These are phyloP conservation scores for Parvularia atlantis DNA, from an alignment of 78 protist species.

Conservation along the genomic window DNA sequence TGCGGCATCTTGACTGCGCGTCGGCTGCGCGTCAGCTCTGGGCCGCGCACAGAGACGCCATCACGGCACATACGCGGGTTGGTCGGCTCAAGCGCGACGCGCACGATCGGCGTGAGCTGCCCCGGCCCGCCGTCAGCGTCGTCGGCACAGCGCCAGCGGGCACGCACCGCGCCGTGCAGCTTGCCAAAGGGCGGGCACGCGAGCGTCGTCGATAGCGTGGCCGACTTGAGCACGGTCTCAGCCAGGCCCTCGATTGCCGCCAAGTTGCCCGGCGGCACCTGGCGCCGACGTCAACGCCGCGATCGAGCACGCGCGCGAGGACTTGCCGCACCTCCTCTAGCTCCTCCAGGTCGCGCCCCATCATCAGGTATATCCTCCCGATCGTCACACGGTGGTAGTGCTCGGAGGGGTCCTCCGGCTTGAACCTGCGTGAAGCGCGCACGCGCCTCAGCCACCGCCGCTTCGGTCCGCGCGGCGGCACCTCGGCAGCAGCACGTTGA, in stretches of 20 bases:
- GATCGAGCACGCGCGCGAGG: neutral
- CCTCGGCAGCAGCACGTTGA: slow-evolving; percentile 56
- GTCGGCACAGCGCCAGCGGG: too few species aligned
- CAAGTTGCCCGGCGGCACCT: slow-evolving; percentile 76
- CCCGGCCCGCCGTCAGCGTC: too few species aligned
- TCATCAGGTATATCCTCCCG: slow-evolving; percentile 54
- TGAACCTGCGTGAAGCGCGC: too few species aligned
- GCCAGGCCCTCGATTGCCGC: slow-evolving; percentile 86
- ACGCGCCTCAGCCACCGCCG: too few species aligned
- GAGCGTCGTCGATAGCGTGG: slow-evolving; percentile 50
- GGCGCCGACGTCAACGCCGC: neutral
- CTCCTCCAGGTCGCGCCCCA: slow-evolving; percentile 78
- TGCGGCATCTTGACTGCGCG: slow-evolving; percentile 32
- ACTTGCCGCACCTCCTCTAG: too few species aligned
- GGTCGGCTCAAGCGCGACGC: slow-evolving; percentile 75
- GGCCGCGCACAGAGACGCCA: too few species aligned
- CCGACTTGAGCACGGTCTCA: slow-evolving; percentile 48
- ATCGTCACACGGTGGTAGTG: slow-evolving; percentile 6
- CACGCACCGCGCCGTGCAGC: too few species aligned
- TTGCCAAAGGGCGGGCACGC: slow-evolving; percentile 37
- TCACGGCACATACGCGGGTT: neutral
- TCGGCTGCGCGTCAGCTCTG: too few species aligned
- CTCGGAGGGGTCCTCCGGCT: slow-evolving; percentile 32
- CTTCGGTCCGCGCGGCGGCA: slow-evolving; percentile 32
- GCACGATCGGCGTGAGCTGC: slow-evolving; percentile 65